Base-by-base conservation (phyloP, 2,329 filamentous ascomycete genomes). In the Tolypocladium pustulatum region DNA sequence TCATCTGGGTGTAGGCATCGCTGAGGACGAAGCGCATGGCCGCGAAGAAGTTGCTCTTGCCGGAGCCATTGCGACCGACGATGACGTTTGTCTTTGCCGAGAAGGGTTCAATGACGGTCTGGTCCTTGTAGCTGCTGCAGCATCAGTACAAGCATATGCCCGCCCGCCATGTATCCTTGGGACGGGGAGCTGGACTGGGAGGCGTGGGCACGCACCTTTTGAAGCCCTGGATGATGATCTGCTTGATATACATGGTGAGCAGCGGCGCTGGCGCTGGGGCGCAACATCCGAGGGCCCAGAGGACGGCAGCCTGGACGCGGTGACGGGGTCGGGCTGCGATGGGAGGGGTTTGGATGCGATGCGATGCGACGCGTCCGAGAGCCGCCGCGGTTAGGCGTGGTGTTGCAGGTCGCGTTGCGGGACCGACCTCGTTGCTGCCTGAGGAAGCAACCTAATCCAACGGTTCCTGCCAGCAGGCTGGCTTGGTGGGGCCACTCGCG, bases 151-250 rank as follows among this genome's bases (percentile, higher is more conserved):
- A n/a, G n/a, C n/a, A n/a, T n/a, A n/a, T n/a, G n/a, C n/a, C n/a
- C n/a, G n/a, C n/a, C n/a, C n/a, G n/a, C n/a, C n/a, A n/a, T n/a
- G n/a, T n/a, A n/a, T n/a, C n/a, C 25, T 27, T 15, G 25, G 25
- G 25, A 20, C 25, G 43, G 43, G 9, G 15, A 32, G 46, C 27
- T 9, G 46, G 2, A 55, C 57, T 51, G 27, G 54, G 32, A n/a
- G 55, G 36, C 27, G 53, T 12, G 32, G 36, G 57, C 59, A 70
- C 75, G 65, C 75, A 95, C 91, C 91, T 97, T 78, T 99, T 99
- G 79, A 99, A 99, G 85, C 94, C 94, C 75, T 99, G 94, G 72
- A 99, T 97, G 75, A 97, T 97, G 74, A 97, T 97, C 79, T 99
- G 94, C 76, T 99, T 99, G 83, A 99, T 97, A 80, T 95, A 94